A percentile compares a stretch with the other conserved stretches of the same genome.
Conservation (phyloP, 495 filamentous ascomycete species). For the Aspergillus steynii region DNA sequence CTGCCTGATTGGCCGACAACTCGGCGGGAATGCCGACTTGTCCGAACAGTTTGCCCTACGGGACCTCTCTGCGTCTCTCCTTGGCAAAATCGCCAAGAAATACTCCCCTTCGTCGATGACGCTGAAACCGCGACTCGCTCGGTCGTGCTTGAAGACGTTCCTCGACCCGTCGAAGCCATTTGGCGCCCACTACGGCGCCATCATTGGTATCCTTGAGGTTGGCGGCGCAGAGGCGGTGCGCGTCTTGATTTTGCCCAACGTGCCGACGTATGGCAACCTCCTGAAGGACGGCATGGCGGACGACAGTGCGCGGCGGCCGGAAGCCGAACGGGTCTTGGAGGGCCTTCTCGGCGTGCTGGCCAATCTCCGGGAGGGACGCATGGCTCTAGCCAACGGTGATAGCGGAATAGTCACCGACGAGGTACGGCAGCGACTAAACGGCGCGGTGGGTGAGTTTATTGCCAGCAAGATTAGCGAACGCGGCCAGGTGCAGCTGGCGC, state of each 20-base stretch:
- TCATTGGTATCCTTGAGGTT: conserved; percentile 72
- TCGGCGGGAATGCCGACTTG: conserved; percentile 57
- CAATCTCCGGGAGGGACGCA: conserved; percentile 41
- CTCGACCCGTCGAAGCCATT: conserved; percentile 80
- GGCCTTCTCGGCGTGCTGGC: conserved; percentile 61
- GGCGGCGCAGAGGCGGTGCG: conserved; percentile 80
- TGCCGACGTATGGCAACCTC: conserved; percentile 73
- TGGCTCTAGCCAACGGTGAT: conserved; percentile 45
- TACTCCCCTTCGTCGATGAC: conserved; percentile 73
- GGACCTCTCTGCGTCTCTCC: conserved; percentile 76
- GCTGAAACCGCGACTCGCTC: conserved; percentile 82
- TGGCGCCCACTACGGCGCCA: conserved; percentile 81
- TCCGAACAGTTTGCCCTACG: conserved; percentile 76
- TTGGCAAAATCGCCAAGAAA: conserved; percentile 69
- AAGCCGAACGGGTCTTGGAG: conserved; percentile 63
- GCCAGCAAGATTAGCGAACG: conserved; percentile 51
- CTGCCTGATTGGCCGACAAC: conserved; percentile 82
- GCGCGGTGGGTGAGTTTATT: conserved; percentile 61
- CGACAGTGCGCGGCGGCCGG: conserved; percentile 48
- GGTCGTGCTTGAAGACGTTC: conserved; percentile 86
- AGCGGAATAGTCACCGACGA: conserved; percentile 49
- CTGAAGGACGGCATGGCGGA: conserved; percentile 66
- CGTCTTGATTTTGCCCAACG: conserved; percentile 75
- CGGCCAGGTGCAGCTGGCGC: conserved; percentile 44
- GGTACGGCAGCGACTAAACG: conserved; percentile 54